Evolutionary conservation across 352 stramenopile genomes (phyloP), one percentile per base, ranked within the genome.

Genomic region (Pythium brassicae): DNA sequence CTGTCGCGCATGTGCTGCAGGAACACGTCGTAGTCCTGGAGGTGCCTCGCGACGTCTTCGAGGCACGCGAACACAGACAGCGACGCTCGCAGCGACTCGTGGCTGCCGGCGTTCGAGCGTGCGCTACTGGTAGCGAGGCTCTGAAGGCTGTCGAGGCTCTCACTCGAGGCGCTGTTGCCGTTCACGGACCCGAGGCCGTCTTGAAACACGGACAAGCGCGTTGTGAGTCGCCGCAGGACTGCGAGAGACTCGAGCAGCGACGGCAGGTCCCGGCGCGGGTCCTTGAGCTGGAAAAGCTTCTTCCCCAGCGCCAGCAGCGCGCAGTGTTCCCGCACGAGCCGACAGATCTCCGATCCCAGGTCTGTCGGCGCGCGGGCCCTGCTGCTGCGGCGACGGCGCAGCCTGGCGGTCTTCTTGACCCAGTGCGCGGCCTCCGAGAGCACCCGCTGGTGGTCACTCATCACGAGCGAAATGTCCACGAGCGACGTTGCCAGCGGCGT

Each of bases 391-490:
- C 57, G 37, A 20, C 22, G 48, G 1, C 58, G 52, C 50, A 68
- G 45, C 11, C 62, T 62, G 29, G 73, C 66, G 6, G 55, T 62
- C 57, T 86, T 85, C 2, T 44, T 53, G 0, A 89, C 66, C 57
- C 70, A 81, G 29, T 71, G 69, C 32, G 76, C 65, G 0, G 71
- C 69, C 58, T 89, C 71, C 1, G 68, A 72, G 25, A 89, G 45
- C n/a, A 89, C 66, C 0, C 69, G 74, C 23, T 89, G 76, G 51
- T 87, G 75, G 26, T 89, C 79, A n/a, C 57, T 87, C 76, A 89
- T 86, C 17, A 89, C 76, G 23, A 89, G 76, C 19, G 79, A 87
- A 45, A 89, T 89, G 43, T 87, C 79, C 47, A 86, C 57, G 11
- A 89, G 59, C 19, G 79, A 83, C 27, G 86, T 71, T 17, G 76